Conservation (phyloP, 1,284 basidiomycete genomes). For the Rhodotorula sp. region DNA sequence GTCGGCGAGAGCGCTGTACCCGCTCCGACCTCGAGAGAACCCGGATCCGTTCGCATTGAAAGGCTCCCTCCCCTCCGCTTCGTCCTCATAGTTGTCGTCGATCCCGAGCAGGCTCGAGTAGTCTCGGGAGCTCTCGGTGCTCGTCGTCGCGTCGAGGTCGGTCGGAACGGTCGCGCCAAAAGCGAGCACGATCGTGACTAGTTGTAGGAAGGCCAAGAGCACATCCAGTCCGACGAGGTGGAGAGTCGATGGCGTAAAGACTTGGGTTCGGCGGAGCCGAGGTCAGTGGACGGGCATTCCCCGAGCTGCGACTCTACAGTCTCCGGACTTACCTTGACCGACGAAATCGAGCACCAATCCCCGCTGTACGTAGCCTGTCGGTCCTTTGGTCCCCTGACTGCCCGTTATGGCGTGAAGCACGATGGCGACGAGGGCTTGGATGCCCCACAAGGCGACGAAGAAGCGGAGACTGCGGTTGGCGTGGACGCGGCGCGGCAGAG, state of each 20-base stretch:
- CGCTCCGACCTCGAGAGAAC: no score
- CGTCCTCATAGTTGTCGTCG: neutral
- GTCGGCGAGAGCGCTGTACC: no score
- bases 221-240: conserved; percentile 21
- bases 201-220: conserved; percentile 13
- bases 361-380: conserved; percentile 10
- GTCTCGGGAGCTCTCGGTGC: conserved; percentile 7
- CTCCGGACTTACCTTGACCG: conserved; percentile 21
- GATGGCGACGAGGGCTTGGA: neutral
- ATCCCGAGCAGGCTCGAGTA: conserved; percentile 13
- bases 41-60: neutral
- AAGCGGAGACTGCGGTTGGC: conserved; percentile 15
- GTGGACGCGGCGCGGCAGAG: conserved; percentile 16
- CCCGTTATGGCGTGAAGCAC: conserved; percentile 11
- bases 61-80: neutral
- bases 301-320: neutral
- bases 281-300: neutral
- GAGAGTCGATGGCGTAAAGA: conserved; percentile 7
- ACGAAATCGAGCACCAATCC: conserved; percentile 32
- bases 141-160: conserved; percentile 19
- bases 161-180: conserved; percentile 23
- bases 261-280: neutral
- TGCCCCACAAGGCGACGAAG: conserved; percentile 19
- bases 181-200: conserved; percentile 14
- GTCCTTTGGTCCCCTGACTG: conserved; percentile 30